A percentile compares a stretch with the other conserved stretches of the same genome.
Evolutionary conservation across 1,284 basidiomycete species (phyloP).

Genomic region (Boletus semigastroideus): DNA sequence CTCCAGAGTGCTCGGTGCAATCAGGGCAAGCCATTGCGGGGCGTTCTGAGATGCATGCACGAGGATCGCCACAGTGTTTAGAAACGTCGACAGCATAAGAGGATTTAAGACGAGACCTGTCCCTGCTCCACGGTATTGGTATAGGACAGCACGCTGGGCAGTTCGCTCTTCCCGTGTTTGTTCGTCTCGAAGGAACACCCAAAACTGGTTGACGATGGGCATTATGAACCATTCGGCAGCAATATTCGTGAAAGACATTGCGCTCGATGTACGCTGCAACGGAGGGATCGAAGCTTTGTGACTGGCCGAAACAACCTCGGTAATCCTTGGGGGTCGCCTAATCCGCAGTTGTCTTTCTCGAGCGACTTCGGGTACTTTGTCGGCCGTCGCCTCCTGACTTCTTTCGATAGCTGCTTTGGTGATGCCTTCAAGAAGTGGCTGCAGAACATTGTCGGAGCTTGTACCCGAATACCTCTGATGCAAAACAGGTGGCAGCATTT

Average conservation of each 20-base stretch:
- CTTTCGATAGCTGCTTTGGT: constrained; percentile 57
- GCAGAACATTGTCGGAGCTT: constrained; percentile 40
- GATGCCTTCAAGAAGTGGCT: constrained; percentile 57
- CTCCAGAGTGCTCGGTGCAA: constrained; percentile 81
- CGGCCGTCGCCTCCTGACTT: constrained; percentile 47
- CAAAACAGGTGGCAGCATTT: constrained; percentile 66
- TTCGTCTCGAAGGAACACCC: constrained; percentile 84
- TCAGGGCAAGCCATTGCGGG: constrained; percentile 72
- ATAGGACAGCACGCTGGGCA: constrained; percentile 44
- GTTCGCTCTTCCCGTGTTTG: constrained; percentile 72
- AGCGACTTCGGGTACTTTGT: constrained; percentile 57
- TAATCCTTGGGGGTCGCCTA: constrained; percentile 45
- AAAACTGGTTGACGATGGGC: constrained; percentile 88
- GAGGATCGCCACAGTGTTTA: constrained; percentile 79
- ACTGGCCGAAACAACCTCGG: constrained; percentile 38
- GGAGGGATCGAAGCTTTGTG: constrained; percentile 4
- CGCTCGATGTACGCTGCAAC: constrained; percentile 19
- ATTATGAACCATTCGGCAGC: constrained; percentile 86
- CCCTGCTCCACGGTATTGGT: constrained; percentile 69
- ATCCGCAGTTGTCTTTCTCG: constrained; percentile 79
- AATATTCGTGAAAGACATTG: constrained; percentile 64
- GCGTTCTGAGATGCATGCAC: constrained; percentile 80
- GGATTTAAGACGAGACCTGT: constrained; percentile 80
- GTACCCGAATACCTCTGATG: constrained; percentile 66
- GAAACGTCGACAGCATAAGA: constrained; percentile 69